Conservation (phyloP, 306 rosid genomes). For the Vicia sativa region DNA sequence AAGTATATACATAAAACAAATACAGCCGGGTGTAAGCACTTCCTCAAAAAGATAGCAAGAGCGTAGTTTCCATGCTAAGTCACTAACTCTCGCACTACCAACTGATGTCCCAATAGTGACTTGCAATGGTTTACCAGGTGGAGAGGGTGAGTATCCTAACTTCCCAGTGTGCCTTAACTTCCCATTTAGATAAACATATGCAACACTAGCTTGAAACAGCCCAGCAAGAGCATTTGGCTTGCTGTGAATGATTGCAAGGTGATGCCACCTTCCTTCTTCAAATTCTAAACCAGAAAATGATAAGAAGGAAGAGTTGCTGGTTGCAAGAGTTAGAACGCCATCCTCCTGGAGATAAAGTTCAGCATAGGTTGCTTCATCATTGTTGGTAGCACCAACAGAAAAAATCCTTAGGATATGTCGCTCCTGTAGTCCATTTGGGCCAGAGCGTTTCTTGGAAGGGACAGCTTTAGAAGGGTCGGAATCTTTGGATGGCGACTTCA, state of each 20-base stretch:
- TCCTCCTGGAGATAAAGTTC: constrained; percentile 96
- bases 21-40: constrained; percentile 87
- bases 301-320: constrained; percentile 78
- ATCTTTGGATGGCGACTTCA: constrained; percentile 76
- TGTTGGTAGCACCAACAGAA: constrained; percentile 86
- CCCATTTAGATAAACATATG: constrained; percentile 93
- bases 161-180: constrained; percentile 94
- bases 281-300: constrained; percentile 92
- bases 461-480: constrained; percentile 62
- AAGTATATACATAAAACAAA: constrained; percentile 94
- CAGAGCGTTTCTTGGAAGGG: constrained; percentile 61
- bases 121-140: constrained; percentile 89
- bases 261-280: constrained; percentile 99
- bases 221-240: constrained; percentile 99
- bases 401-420: constrained; percentile 69
- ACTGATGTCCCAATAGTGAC: constrained; percentile 85
- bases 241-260: constrained; percentile 95
- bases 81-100: constrained; percentile 77
- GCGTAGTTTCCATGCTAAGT: constrained; percentile 87
- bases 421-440: constrained; percentile 57
- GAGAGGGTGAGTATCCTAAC: constrained; percentile 96
- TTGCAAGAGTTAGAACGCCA: constrained; percentile 94
- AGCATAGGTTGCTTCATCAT: constrained; percentile 72
- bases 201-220: constrained; percentile 97
- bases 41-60: constrained; percentile 99